Base-by-base conservation (phyloP, 768 basidiomycete species). In the Mycena floridula region DNA sequence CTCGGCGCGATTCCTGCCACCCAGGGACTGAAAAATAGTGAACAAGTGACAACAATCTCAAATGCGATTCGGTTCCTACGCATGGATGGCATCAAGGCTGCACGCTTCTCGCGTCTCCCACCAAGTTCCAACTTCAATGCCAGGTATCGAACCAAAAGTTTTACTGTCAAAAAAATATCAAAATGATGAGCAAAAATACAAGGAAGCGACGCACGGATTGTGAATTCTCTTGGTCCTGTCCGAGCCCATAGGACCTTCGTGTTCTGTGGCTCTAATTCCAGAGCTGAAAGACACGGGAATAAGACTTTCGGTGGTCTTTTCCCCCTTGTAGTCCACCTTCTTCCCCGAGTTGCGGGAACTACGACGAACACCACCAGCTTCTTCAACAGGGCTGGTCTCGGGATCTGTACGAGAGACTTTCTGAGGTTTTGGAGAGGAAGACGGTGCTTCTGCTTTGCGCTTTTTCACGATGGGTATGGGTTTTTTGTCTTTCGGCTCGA, bases 141-240 rank as follows among this genome's bases (percentile, higher is more conserved):
- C 89, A 5, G 90, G 89, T 45, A 96, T 94, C 25, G 70, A 53
- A 0, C 93, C 93, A 60, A 80, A 93, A 2, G 65, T 73, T 65
- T 91, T 93, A 9, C 87, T 89, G 47, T 22, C 7, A 35, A 28
- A 47, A 4, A 20, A 37, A 32, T 13, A 37, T 44, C 22, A 47
- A 25, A 36, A 27, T 22, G 0, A 27, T 51, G 7, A 39, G n/a
- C 13, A 23, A 16, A 22, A 44, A 21, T 3, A 40, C 16, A 21
- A 36, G 18, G 24, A 44, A 16, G 23, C 26, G 38, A 63, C 79
- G 45, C 49, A 84, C 82, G 81, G 82, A 53, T 82, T 53, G 48
- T 76, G 62, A 20, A 47, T 52, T 21, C 75, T 63, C 22, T 61
- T 55, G 7, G 62, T 58, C 30, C 56, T 41, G 16, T 65, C 61